Conservation (phyloP, 75 land plant species). For the Pinus albicaulis region DNA sequence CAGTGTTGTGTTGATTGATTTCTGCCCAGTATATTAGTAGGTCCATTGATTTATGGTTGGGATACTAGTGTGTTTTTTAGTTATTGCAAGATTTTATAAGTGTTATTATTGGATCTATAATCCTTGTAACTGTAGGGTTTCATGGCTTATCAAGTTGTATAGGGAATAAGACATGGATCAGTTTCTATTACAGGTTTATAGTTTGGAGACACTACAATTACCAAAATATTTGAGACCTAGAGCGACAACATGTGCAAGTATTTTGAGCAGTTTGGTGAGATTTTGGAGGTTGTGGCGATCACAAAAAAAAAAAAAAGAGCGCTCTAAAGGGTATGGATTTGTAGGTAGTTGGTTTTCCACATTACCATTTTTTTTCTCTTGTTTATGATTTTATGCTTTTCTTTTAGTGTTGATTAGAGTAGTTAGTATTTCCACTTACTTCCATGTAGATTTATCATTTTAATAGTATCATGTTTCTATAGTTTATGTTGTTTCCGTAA, state of each 20-base stretch:
- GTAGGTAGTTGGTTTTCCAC: constrained; percentile 29
- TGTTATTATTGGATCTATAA: not conserved
- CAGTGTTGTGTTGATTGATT: not conserved
- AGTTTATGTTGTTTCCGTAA: no score
- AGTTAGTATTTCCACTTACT: no score
- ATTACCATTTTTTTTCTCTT: not conserved
- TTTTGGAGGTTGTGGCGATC: constrained; percentile 81
- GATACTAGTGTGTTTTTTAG: not conserved
- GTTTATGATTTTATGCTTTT: constrained; percentile 2
- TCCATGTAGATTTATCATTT: no score
- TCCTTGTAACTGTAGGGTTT: not conserved
- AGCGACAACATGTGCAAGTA: constrained; percentile 66
- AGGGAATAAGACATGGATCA: constrained; percentile 1
- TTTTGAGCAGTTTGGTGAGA: constrained; percentile 87
- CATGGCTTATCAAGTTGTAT: constrained; percentile 1
- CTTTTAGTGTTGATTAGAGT: not conserved
- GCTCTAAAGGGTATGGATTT: constrained; percentile 91
- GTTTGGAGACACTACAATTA: constrained; percentile 75
- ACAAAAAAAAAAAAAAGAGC: constrained; percentile 78
- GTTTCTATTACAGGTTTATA: constrained; percentile 14
- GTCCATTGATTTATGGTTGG: not conserved
- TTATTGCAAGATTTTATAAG: not conserved
- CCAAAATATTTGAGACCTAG: constrained; percentile 85
- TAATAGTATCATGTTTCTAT: no score
- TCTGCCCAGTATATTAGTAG: not conserved